Conservation (phyloP, 805 yeast species). For the Saturnispora kantuleensis region DNA sequence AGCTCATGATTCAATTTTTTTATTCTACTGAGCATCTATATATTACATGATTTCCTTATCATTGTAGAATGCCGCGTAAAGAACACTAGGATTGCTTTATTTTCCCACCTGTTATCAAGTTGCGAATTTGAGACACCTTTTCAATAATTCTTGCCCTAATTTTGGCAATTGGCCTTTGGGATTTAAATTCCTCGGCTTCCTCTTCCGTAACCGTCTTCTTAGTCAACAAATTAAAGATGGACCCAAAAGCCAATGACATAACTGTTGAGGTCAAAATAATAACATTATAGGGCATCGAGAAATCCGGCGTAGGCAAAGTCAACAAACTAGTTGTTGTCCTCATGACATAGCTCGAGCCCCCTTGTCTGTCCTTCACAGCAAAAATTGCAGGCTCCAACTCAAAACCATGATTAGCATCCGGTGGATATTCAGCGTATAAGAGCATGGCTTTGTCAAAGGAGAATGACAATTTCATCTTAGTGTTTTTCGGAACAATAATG, state of each 20-base stretch:
- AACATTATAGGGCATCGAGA: constrained; percentile 97
- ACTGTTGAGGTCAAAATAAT: constrained; percentile 89
- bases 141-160: constrained; percentile 6
- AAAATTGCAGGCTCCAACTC: constrained; percentile 87
- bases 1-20: no score
- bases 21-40: no score
- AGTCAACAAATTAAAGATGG: constrained; percentile 66
- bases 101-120: no score
- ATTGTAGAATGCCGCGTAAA: no score
- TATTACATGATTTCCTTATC: no score
- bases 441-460: constrained; percentile 83
- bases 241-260: constrained; percentile 86
- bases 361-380: constrained; percentile 33
- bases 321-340: constrained; percentile 83
- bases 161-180: constrained; percentile 15
- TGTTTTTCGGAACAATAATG: constrained; percentile 53
- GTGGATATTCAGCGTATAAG: constrained; percentile 89
- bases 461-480: constrained; percentile 54
- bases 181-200: constrained; percentile 37
- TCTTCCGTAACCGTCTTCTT: constrained; percentile 69
- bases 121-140: not conserved
- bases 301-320: constrained; percentile 92
- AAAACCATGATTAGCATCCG: constrained; percentile 97
- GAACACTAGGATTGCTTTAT: no score
- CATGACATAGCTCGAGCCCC: constrained; percentile 33